Evolutionary conservation across 345 rosid species (phyloP).

Genomic region (Aquilaria sinensis): DNA sequence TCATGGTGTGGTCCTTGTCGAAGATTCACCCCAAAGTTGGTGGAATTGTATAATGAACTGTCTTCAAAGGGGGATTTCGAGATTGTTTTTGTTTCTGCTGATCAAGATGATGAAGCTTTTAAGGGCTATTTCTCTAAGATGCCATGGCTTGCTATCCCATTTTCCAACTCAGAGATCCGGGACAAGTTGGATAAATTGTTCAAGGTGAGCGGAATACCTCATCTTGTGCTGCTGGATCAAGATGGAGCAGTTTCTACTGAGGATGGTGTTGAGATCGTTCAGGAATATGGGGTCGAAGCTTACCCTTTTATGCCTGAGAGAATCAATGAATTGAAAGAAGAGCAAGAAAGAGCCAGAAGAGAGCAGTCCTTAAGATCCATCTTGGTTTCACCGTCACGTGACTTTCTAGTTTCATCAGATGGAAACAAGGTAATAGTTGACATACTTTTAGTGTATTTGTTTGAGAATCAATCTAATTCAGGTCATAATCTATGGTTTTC

Average conservation of each 20-base stretch:
- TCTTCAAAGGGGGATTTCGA: slow-evolving; percentile 45
- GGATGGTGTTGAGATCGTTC: slow-evolving; percentile 42
- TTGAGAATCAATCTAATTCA: too few species aligned
- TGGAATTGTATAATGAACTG: slow-evolving; percentile 50
- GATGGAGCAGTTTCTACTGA: slow-evolving; percentile 41
- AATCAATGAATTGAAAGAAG: slow-evolving; percentile 55
- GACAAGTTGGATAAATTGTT: slow-evolving; percentile 42
- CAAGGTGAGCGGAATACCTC: slow-evolving; percentile 63
- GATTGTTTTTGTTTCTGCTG: slow-evolving; percentile 50
- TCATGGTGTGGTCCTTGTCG: slow-evolving; percentile 83
- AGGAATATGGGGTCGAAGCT: slow-evolving; percentile 56
- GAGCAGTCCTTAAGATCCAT: slow-evolving; percentile 55
- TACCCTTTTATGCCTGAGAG: slow-evolving; percentile 61
- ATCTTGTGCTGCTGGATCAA: slow-evolving; percentile 63
- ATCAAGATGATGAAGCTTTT: slow-evolving; percentile 53
- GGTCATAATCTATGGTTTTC: not conserved
- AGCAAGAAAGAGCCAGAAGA: slow-evolving; percentile 45
- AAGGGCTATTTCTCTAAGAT: slow-evolving; percentile 52
- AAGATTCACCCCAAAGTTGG: slow-evolving; percentile 53
- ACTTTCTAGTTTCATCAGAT: slow-evolving; percentile 46
- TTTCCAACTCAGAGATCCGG: slow-evolving; percentile 50
- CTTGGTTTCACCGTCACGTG: slow-evolving; percentile 44
- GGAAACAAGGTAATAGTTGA: slow-evolving; percentile 39
- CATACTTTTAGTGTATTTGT: not conserved
- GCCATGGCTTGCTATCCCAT: slow-evolving; percentile 92